Percentiles rank a stretch among this genome's conserved stretches.
Conservation (phyloP, 495 filamentous ascomycete genomes). For the Aspergillus affinis region DNA sequence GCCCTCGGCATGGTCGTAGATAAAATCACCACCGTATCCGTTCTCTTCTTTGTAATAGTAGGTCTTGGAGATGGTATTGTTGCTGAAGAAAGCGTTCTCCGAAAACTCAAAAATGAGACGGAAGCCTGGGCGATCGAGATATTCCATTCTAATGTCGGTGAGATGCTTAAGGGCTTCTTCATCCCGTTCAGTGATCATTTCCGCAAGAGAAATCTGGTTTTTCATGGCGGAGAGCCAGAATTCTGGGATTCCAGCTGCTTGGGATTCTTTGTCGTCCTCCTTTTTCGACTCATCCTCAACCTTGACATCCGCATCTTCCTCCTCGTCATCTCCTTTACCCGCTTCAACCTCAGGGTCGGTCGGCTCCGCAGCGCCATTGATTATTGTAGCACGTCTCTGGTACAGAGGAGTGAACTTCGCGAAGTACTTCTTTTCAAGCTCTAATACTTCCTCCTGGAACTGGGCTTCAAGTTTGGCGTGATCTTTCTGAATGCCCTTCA, state of each 20-base stretch:
- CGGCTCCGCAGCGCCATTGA: slow-evolving; percentile 86
- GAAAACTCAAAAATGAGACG: slow-evolving; percentile 95
- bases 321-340: slow-evolving; percentile 78
- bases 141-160: slow-evolving; percentile 98
- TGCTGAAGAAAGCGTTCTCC: slow-evolving; percentile 93
- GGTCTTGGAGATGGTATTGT: slow-evolving; percentile 96
- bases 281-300: slow-evolving; percentile 51
- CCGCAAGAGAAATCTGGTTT: slow-evolving; percentile 92
- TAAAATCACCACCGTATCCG: slow-evolving; percentile 97
- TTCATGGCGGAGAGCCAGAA: slow-evolving; percentile 99
- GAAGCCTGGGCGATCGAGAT: slow-evolving; percentile 97
- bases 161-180: slow-evolving; percentile 88
- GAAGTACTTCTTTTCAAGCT: slow-evolving; percentile 99
- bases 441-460: slow-evolving; percentile 96
- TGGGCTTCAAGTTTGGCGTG: slow-evolving; percentile 96
- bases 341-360: slow-evolving; percentile 81
- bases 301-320: slow-evolving; percentile 59
- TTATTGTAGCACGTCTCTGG: slow-evolving; percentile 87
- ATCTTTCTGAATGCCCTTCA: slow-evolving; percentile 98
- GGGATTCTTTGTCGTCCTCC: slow-evolving; percentile 48
- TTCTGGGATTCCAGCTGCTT: slow-evolving; percentile 82
- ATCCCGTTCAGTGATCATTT: slow-evolving; percentile 97
- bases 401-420: slow-evolving; percentile 98
- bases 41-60: slow-evolving; percentile 99
- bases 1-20: slow-evolving; percentile 98